Conservation (phyloP, 345 rosid species). For the Erodium maritimum region DNA sequence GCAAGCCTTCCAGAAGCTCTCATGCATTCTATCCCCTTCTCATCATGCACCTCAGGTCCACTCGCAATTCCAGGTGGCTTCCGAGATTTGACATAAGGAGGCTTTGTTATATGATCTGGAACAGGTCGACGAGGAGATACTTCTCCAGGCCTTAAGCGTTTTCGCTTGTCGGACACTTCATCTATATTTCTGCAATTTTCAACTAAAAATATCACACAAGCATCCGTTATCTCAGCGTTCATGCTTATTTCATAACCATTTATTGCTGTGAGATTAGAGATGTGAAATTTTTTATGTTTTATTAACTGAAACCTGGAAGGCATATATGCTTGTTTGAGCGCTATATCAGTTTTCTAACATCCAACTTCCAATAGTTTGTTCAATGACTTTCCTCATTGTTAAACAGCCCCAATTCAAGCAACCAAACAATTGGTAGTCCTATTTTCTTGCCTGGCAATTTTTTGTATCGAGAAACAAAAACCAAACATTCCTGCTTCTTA, state of each 20-base stretch:
- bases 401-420: too few species aligned
- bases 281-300: not conserved
- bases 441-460: too few species aligned
- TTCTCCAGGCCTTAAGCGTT: slow-evolving; percentile 53
- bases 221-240: not conserved
- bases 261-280: not conserved
- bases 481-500: too few species aligned
- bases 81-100: slow-evolving; percentile 52
- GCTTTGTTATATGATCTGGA: slow-evolving; percentile 50
- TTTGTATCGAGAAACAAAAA: too few species aligned
- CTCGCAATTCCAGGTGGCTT: slow-evolving; percentile 55
- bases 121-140: slow-evolving; percentile 66
- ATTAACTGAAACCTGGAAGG: too few species aligned
- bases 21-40: slow-evolving; percentile 68
- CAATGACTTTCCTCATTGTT: too few species aligned
- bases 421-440: too few species aligned
- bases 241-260: not conserved
- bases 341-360: too few species aligned
- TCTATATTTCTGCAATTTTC: slow-evolving; percentile 34
- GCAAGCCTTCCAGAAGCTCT: slow-evolving; percentile 90
- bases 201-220: slow-evolving; percentile 8
- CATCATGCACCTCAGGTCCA: slow-evolving; percentile 66
- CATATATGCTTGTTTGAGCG: too few species aligned
- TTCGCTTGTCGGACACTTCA: slow-evolving; percentile 33
- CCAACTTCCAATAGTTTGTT: too few species aligned